phyloP scores from a whole-genome alignment of 805 yeast species.

The Candida rishiriensis region DNA sequence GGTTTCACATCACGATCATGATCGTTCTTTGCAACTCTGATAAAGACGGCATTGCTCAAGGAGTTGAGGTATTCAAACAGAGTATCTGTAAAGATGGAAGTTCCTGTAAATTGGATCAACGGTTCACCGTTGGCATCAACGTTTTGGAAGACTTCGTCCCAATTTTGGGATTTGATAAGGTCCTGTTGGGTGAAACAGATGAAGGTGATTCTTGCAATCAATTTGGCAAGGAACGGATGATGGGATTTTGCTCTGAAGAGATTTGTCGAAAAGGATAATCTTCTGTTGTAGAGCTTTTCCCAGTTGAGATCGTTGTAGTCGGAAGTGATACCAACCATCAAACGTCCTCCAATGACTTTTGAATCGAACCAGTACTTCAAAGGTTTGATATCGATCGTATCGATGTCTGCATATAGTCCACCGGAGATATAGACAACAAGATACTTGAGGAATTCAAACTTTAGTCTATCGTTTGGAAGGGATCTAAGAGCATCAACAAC shows the following conservation, averaged over 20 bases:
- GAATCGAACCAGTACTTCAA: slow-evolving; percentile 25
- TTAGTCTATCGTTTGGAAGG: slow-evolving; percentile 47
- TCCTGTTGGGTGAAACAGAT: slow-evolving; percentile 23
- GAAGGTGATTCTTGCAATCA: slow-evolving; percentile 29
- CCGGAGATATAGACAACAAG: slow-evolving; percentile 45
- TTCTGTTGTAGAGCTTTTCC: slow-evolving; percentile 29
- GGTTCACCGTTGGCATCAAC: slow-evolving; percentile 33
- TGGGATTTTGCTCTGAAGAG: slow-evolving; percentile 29
- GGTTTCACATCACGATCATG: slow-evolving; percentile 22
- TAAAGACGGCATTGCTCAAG: slow-evolving; percentile 22
- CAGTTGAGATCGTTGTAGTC: slow-evolving; percentile 30
- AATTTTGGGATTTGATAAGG: slow-evolving; percentile 20
- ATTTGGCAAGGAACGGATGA: slow-evolving; percentile 31
- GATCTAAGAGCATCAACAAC: slow-evolving; percentile 44
- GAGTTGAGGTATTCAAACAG: slow-evolving; percentile 29
- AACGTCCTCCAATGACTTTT: slow-evolving; percentile 15
- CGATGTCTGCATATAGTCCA: slow-evolving; percentile 54
- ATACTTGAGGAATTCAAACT: slow-evolving; percentile 51
- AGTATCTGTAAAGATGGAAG: slow-evolving; percentile 33
- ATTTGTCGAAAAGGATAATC: slow-evolving; percentile 26
- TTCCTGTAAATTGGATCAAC: slow-evolving; percentile 29
- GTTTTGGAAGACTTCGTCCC: slow-evolving; percentile 27
- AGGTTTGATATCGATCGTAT: slow-evolving; percentile 47
- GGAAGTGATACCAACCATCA: slow-evolving; percentile 27
- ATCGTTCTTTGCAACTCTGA: slow-evolving; percentile 29